phyloP scores from a whole-genome alignment of 768 basidiomycete genomes.

The Phanerochaete carnosa region DNA sequence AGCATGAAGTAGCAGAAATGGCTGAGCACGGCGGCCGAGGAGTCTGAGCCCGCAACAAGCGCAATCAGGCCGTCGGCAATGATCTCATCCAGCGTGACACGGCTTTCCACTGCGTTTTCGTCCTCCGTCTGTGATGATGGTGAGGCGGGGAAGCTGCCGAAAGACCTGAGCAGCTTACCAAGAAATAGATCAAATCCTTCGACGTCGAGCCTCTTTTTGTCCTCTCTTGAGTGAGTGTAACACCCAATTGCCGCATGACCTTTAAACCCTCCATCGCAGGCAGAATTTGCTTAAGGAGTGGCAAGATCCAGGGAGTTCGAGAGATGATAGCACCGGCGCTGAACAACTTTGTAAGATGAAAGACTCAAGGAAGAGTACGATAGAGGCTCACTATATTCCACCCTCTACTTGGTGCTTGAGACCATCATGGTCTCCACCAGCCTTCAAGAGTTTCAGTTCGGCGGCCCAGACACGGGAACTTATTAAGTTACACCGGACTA shows the following conservation, averaged over 20 bases:
- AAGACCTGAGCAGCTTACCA: constrained; percentile 23
- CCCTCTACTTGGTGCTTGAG: constrained; percentile 37
- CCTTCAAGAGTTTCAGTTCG: no score
- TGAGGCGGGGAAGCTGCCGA: not conserved
- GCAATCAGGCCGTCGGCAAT: constrained; percentile 37
- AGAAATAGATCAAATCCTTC: constrained; percentile 41
- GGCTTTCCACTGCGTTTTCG: constrained; percentile 30
- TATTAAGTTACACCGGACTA: no score
- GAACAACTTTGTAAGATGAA: not conserved
- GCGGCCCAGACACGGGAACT: no score
- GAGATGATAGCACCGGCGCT: not conserved
- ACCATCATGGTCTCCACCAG: constrained; percentile 22
- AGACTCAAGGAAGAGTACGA: not conserved
- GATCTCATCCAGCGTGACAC: constrained; percentile 32
- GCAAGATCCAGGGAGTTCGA: constrained; percentile 14
- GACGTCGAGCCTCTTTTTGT: constrained; percentile 30
- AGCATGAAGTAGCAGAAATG: constrained; percentile 10
- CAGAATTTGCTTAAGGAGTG: constrained; percentile 1
- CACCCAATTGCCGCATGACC: not conserved
- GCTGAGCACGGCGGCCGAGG: constrained; percentile 7
- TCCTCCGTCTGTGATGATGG: constrained; percentile 33
- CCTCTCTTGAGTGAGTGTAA: not conserved
- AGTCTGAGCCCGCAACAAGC: constrained; percentile 17
- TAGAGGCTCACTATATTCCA: constrained; percentile 40
- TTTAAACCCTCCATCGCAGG: not conserved